phyloP scores from a whole-genome alignment of 2,329 filamentous ascomycete genomes.

The Atkinsonella hypoxylon region DNA sequence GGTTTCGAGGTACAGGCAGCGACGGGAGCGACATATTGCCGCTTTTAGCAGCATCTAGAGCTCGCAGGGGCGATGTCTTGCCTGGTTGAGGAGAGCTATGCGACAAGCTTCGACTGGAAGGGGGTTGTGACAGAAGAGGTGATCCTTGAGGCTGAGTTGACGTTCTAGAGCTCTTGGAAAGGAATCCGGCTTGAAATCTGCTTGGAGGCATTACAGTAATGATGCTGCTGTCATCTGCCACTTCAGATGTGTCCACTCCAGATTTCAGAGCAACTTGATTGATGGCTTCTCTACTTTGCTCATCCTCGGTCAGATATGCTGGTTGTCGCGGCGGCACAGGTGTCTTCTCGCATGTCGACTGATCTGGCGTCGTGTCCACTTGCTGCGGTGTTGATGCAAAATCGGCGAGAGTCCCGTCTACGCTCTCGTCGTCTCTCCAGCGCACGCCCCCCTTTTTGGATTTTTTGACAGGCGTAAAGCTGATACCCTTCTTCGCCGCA shows the following conservation, averaged over 20 bases:
- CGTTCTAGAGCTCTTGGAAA: slow-evolving; percentile 43
- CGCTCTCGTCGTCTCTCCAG: slow-evolving; percentile 82
- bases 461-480: slow-evolving; percentile 73
- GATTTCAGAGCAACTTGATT: slow-evolving; percentile 39
- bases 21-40: slow-evolving; percentile 38
- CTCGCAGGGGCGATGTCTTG: slow-evolving; percentile 34
- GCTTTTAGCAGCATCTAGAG: slow-evolving; percentile 36
- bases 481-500: slow-evolving; percentile 54
- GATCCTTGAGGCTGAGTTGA: slow-evolving; percentile 41
- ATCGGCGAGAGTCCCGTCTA: slow-evolving; percentile 75
- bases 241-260: slow-evolving; percentile 21
- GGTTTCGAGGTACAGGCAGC: slow-evolving; percentile 13
- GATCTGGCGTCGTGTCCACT: slow-evolving; percentile 39
- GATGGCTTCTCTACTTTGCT: slow-evolving; percentile 24
- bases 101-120: slow-evolving; percentile 44
- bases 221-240: slow-evolving; percentile 28
- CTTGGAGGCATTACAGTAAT: slow-evolving; percentile 31
- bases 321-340: slow-evolving; percentile 21
- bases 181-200: slow-evolving; percentile 80
- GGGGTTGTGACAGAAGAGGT: slow-evolving; percentile 44
- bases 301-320: slow-evolving; percentile 11
- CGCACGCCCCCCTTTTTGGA: slow-evolving; percentile 68
- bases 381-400: slow-evolving; percentile 84
- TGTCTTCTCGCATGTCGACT: slow-evolving; percentile 13
- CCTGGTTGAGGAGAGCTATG: slow-evolving; percentile 25